A percentile compares a stretch with the other conserved stretches of the same genome.
Evolutionary conservation across 1,284 basidiomycete genomes (phyloP).

Genomic region (Heterobasidion annosum): DNA sequence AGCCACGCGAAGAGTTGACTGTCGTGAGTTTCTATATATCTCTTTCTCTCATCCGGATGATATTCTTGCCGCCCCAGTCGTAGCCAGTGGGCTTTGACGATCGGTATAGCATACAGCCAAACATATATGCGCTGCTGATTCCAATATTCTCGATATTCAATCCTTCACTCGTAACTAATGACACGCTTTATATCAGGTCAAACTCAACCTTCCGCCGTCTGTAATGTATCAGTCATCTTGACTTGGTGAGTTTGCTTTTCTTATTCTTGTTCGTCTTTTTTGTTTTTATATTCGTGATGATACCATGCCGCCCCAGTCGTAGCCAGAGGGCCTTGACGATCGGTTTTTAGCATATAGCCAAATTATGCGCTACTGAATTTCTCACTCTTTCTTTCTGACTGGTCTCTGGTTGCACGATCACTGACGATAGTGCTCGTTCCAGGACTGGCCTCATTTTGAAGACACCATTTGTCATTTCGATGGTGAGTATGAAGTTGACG

Average conservation of each 20-base stretch:
- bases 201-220: not conserved
- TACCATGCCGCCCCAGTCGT: conserved; percentile 24
- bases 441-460: too few species aligned
- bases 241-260: not conserved
- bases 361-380: conserved; percentile 22
- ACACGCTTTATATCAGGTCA: not conserved
- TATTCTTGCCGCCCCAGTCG: conserved; percentile 11
- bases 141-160: not conserved
- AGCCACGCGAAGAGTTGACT: not conserved
- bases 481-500: not conserved
- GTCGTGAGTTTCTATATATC: not conserved
- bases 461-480: too few species aligned
- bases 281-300: not conserved
- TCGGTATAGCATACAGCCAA: conserved; percentile 13
- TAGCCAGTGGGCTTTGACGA: conserved; percentile 11
- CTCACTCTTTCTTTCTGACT: not conserved
- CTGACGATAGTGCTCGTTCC: too few species aligned
- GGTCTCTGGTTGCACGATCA: not conserved
- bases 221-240: not conserved
- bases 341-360: conserved; percentile 22
- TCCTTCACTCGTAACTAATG: not conserved
- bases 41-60: conserved; percentile 5
- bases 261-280: not conserved
- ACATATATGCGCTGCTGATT: conserved; percentile 8
- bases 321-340: conserved; percentile 20